Evolutionary conservation across 805 yeast genomes (phyloP), one percentile per base, ranked within the genome.

Genomic region (Schwanniomyces yamadae): DNA sequence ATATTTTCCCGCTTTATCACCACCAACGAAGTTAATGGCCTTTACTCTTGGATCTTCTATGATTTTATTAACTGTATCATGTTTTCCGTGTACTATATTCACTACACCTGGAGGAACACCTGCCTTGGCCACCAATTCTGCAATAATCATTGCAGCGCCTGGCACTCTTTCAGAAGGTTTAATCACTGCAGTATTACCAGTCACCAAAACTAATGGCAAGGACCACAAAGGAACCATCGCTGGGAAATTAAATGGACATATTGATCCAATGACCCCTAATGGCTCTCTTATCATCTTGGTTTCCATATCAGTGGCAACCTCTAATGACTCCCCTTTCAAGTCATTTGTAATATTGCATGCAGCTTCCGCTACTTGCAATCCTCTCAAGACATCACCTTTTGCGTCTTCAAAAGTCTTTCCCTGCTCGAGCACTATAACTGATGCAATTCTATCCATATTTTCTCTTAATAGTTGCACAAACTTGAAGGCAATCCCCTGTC

Each of bases 241-340:
- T 17, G 91, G 91, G 77, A 83, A 83, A 65, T 83, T 83, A 69
- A 83, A 83, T 14, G 91, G 91, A 45, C 84, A 78, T 50, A 83
- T 84, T 16, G 89, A 83, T 11, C 82, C 88, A 41, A 83, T 76
- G 6, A 83, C 85, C 21, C 91, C 91, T 41, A 82, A 65, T 28
- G 87, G 87, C 57, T 78, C 83, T 49, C 89, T 75, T 33, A 68
- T 83, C 84, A 80, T 80, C 49, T 80, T 72, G 20, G 90, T 83
- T 55, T 82, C 88, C 89, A 82, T 82, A 49, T 81, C 84, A 12
- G 72, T 66, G 21, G 87, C 75, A 12, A 82, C 89, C 52, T 81
- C 88, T 39, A 83, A 69, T 17, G 76, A 67, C 29, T 69, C 67
- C 14, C 87, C 89, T 54, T 76, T 73, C 45, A 81, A 62, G 49